Conservation (phyloP, 2,329 filamentous ascomycete species). For the Pseudogymnoascus sp. region DNA sequence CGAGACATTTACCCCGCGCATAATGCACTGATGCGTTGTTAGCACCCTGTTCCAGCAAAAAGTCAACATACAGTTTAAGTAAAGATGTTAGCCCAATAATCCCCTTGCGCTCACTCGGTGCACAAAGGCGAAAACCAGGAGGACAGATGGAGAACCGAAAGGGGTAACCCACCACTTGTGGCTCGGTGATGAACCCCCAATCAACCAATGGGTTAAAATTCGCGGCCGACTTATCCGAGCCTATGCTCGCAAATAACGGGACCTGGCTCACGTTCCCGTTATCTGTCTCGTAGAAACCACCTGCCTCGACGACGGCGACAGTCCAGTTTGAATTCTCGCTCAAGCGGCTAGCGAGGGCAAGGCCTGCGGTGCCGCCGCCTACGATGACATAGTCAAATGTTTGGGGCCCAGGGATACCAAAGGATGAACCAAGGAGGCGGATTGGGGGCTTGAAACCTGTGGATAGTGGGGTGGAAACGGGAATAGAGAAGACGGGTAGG, state of each 20-base stretch:
- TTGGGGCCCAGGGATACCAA: neutral
- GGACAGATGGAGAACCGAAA: neutral
- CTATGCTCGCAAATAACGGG: neutral
- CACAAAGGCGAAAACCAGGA: constrained; percentile 9
- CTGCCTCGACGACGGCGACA: constrained; percentile 37
- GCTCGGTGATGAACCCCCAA: constrained; percentile 27
- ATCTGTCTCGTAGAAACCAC: constrained; percentile 22
- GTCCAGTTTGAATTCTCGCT: constrained; percentile 29
- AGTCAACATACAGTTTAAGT: constrained; percentile 12
- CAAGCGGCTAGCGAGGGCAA: constrained; percentile 33
- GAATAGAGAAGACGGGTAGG: neutral
- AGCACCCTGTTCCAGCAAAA: constrained; percentile 13
- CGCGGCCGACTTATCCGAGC: neutral
- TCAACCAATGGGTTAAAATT: constrained; percentile 18
- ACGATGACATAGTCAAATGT: constrained; percentile 36
- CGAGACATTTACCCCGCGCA: constrained; percentile 27
- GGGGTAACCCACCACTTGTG: constrained; percentile 19
- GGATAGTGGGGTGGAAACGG: neutral
- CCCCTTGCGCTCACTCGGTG: neutral
- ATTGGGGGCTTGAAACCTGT: neutral
- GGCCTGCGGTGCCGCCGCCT: constrained; percentile 35
- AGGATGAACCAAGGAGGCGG: neutral
- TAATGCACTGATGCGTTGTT: constrained; percentile 22
- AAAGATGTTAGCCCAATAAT: neutral
- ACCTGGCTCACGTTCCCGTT: constrained; percentile 16